Percentiles rank a stretch among this genome's conserved stretches.
Evolutionary conservation across 495 filamentous ascomycete genomes (phyloP).

Genomic region (Aspergillus diversus): DNA sequence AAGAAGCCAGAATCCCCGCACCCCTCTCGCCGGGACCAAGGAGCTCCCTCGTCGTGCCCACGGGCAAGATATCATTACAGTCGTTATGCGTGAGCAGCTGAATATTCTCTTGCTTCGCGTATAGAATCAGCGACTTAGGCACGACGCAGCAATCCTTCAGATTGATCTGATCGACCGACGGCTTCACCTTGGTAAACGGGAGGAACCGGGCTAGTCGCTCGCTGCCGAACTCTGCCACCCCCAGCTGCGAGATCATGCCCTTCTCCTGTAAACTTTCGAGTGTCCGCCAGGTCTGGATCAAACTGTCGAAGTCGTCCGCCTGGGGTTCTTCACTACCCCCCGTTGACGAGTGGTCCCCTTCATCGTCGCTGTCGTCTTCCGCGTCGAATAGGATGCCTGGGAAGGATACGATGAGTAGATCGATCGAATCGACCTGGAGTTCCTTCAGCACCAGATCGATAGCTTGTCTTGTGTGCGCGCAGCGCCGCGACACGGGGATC

Average conservation of each 20-base stretch:
- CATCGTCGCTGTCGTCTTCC: slow-evolving; percentile 81
- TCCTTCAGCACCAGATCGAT: slow-evolving; percentile 78
- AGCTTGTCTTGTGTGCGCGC: slow-evolving; percentile 72
- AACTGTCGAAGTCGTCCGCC: slow-evolving; percentile 62
- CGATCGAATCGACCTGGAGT: slow-evolving; percentile 72
- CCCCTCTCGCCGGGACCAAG: slow-evolving; percentile 68
- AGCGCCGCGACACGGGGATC: slow-evolving; percentile 61
- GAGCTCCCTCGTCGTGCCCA: slow-evolving; percentile 80
- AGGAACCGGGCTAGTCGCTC: slow-evolving; percentile 74
- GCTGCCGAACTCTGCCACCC: slow-evolving; percentile 87
- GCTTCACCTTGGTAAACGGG: slow-evolving; percentile 67
- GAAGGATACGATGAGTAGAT: slow-evolving; percentile 91
- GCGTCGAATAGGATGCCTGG: slow-evolving; percentile 93
- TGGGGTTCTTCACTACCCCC: slow-evolving; percentile 46
- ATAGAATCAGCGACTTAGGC: slow-evolving; percentile 80
- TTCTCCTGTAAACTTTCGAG: slow-evolving; percentile 74
- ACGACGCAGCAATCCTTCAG: slow-evolving; percentile 96
- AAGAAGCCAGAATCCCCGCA: slow-evolving; percentile 66
- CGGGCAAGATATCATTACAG: slow-evolving; percentile 85
- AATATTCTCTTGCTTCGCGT: slow-evolving; percentile 82
- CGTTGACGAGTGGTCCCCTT: slow-evolving; percentile 60
- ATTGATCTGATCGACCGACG: slow-evolving; percentile 94
- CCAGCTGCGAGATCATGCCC: slow-evolving; percentile 73
- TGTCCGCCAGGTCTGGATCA: slow-evolving; percentile 70
- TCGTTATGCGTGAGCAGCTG: slow-evolving; percentile 94